A percentile compares a stretch with the other conserved stretches of the same genome.
These are phyloP conservation scores for Clavulina sp. DNA, from an alignment of 768 basidiomycete genomes.

Conservation along the genomic window DNA sequence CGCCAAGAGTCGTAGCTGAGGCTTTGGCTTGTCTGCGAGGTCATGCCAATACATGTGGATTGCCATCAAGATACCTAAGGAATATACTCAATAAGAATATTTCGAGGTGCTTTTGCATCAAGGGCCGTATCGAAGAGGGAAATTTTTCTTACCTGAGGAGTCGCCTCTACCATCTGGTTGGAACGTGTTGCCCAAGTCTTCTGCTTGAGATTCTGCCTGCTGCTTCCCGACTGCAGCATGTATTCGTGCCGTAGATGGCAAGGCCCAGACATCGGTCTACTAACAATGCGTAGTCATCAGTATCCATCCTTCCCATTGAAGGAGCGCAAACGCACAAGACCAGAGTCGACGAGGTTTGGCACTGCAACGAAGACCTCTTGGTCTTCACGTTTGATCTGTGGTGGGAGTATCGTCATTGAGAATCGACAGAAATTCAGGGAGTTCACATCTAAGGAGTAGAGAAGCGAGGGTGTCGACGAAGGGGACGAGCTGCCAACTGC, in stretches of 20 bases:
- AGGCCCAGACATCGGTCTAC: constrained; percentile 75
- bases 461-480: constrained; percentile 31
- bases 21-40: neutral
- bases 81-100: too few species aligned
- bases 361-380: constrained; percentile 40
- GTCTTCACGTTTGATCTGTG: constrained; percentile 12
- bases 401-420: constrained; percentile 33
- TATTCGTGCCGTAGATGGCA: constrained; percentile 49
- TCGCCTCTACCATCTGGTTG: neutral
- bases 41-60: constrained; percentile 37
- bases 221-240: constrained; percentile 74
- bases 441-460: constrained; percentile 73
- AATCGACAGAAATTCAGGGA: constrained; percentile 89
- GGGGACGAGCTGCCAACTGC: constrained; percentile 36
- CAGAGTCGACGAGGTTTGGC: constrained; percentile 80
- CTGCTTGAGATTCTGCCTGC: constrained; percentile 22
- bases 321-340: constrained; percentile 36
- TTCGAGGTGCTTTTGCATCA: neutral
- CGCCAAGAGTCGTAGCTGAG: constrained; percentile 38
- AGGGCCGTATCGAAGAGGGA: neutral
- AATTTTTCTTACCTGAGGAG: neutral
- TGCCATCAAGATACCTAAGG: constrained; percentile 83
- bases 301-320: neutral
- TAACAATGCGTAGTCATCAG: neutral
- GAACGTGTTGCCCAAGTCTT: constrained; percentile 28